A percentile compares a stretch with the other conserved stretches of the same genome.
These are phyloP conservation scores for Rhipidocladum racemiflorum DNA, from an alignment of 176 grass and related monocot genomes.

Conservation along the genomic window DNA sequence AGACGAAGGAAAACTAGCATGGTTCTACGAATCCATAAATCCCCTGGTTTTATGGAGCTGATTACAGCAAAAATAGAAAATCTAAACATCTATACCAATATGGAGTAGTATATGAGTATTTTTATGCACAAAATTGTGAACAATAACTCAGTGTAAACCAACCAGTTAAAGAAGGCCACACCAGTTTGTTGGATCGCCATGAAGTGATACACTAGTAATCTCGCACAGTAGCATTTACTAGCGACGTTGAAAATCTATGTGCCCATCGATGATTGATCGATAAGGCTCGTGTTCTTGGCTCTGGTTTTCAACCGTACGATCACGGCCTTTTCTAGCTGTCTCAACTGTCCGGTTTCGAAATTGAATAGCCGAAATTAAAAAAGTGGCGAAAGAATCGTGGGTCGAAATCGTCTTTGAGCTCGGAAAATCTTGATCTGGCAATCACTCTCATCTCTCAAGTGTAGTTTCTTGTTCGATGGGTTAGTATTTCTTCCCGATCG, in stretches of 20 bases:
- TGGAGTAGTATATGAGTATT: background rate
- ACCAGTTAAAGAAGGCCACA: background rate
- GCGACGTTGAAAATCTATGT: background rate
- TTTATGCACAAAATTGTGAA: too few relatives aligned
- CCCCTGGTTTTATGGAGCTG: background rate
- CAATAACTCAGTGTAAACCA: background rate
- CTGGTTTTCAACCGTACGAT: constrained; percentile 11
- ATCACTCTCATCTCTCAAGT: background rate
- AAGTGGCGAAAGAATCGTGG: background rate
- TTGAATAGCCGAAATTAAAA: constrained; percentile 25
- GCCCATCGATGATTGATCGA: background rate
- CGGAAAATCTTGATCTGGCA: background rate
- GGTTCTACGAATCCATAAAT: background rate
- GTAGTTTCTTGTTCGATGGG: too few relatives aligned
- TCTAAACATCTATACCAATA: too few relatives aligned
- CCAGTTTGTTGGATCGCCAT: constrained; percentile 26
- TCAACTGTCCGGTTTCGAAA: constrained; percentile 18
- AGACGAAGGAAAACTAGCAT: background rate
- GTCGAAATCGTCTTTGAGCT: background rate
- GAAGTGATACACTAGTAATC: background rate
- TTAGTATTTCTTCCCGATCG: too few relatives aligned
- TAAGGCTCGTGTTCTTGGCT: background rate
- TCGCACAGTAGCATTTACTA: background rate
- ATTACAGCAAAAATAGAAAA: too few relatives aligned
- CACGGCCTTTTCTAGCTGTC: background rate